Evolutionary conservation across 306 rosid genomes (phyloP).

Genomic region (Citrullus colocynthis): DNA sequence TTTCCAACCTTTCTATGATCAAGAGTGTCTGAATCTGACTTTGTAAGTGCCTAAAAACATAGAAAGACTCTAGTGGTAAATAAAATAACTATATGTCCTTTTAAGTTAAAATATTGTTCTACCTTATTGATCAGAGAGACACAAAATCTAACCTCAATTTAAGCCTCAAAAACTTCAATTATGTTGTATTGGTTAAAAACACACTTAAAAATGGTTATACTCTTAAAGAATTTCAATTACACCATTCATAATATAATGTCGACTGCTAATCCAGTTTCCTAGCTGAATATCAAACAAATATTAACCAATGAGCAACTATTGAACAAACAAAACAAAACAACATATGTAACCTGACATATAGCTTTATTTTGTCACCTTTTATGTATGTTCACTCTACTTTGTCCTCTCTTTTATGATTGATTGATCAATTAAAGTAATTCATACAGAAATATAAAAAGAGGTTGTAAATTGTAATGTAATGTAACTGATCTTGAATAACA

Average conservation of each 20-base stretch:
- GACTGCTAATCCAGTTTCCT: too few species aligned
- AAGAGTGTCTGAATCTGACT: too few species aligned
- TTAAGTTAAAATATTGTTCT: background rate
- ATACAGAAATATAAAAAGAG: background rate
- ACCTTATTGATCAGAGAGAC: background rate
- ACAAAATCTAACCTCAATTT: background rate
- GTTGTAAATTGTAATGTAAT: background rate
- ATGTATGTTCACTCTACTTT: background rate
- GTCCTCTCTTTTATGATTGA: background rate
- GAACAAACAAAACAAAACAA: background rate
- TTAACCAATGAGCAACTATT: background rate
- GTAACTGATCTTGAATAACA: background rate
- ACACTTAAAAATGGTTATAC: background rate
- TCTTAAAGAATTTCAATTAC: background rate
- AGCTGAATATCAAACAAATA: background rate
- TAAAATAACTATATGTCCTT: background rate
- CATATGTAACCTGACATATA: background rate
- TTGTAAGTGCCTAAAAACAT: too few species aligned
- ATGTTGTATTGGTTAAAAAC: background rate
- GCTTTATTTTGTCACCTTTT: background rate
- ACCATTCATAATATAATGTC: background rate
- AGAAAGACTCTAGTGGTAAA: too few species aligned
- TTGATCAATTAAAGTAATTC: background rate
- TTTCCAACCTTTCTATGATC: background rate
- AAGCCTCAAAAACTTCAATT: background rate